phyloP scores from a whole-genome alignment of 78 protist genomes.

The Dictyostelium capitatum region DNA sequence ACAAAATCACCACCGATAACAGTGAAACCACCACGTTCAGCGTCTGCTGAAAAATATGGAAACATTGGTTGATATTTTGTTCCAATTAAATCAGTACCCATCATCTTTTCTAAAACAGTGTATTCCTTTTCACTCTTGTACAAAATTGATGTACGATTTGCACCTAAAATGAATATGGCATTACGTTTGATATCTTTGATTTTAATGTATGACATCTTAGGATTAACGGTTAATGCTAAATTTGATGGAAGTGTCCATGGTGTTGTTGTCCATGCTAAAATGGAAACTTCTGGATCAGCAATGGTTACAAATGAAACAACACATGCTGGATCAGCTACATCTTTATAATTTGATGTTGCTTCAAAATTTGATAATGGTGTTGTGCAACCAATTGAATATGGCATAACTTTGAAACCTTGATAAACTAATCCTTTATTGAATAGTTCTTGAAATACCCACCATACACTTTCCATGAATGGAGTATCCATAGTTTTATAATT shows the following conservation, averaged over 20 bases:
- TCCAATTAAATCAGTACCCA: slow-evolving; percentile 90
- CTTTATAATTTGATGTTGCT: slow-evolving; percentile 96
- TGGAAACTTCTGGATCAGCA: slow-evolving; percentile 30
- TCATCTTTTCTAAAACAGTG: slow-evolving; percentile 31
- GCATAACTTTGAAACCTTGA: slow-evolving; percentile 99
- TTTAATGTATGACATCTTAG: slow-evolving; percentile 94
- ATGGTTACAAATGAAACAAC: slow-evolving; percentile 64
- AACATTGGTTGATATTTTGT: slow-evolving; percentile 97
- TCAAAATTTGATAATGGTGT: slow-evolving; percentile 99
- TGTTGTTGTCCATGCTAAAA: slow-evolving; percentile 99
- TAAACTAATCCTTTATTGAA: slow-evolving; percentile 96
- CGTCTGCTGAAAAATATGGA: slow-evolving; percentile 90
- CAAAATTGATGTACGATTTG: slow-evolving; percentile 43
- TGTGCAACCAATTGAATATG: slow-evolving; percentile 96
- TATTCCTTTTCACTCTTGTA: slow-evolving; percentile 57
- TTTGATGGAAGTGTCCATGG: slow-evolving; percentile 99
- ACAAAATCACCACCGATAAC: slow-evolving; percentile 96
- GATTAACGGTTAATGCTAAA: slow-evolving; percentile 96
- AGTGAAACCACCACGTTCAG: slow-evolving; percentile 88
- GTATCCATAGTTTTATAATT: slow-evolving; percentile 99
- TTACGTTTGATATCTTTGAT: slow-evolving; percentile 81
- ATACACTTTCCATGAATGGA: slow-evolving; percentile 97
- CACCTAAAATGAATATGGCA: slow-evolving; percentile 36
- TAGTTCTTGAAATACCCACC: slow-evolving; percentile 98
- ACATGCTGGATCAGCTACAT: slow-evolving; percentile 96